Conservation (phyloP, 768 basidiomycete genomes). For the Lentinula edodes region DNA sequence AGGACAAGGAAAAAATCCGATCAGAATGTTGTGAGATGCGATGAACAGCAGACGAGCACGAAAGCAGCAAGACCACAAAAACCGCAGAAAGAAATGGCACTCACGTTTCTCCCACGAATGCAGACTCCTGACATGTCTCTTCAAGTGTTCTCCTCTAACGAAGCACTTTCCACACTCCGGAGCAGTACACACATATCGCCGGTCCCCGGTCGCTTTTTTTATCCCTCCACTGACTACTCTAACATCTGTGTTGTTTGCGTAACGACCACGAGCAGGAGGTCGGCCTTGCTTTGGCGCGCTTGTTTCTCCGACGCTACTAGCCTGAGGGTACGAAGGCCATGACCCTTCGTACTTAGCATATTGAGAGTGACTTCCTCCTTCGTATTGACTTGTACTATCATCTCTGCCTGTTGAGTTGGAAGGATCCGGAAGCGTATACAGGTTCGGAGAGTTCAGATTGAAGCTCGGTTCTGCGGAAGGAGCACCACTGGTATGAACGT, state of each 20-base stretch:
- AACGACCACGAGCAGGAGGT: not conserved
- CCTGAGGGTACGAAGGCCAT: not conserved
- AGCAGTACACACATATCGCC: slow-evolving; percentile 40
- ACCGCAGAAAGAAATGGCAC: no score
- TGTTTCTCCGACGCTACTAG: not conserved
- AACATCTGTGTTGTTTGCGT: not conserved
- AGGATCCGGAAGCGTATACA: not conserved
- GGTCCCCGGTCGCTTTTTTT: slow-evolving; percentile 14
- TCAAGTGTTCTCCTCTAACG: slow-evolving; percentile 50
- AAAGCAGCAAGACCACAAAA: no score
- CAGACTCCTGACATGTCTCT: slow-evolving; percentile 47
- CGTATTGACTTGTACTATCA: not conserved
- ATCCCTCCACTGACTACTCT: slow-evolving; percentile 6
- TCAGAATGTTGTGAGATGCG: not conserved
- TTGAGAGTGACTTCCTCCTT: not conserved
- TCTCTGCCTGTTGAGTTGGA: not conserved
- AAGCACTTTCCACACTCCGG: slow-evolving; percentile 50
- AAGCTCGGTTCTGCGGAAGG: not conserved
- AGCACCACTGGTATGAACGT: not conserved
- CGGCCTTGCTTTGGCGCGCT: not conserved
- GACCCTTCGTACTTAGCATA: not conserved
- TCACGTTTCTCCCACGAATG: slow-evolving; percentile 54
- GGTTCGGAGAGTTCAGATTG: not conserved
- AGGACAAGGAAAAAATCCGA: slow-evolving; percentile 16
- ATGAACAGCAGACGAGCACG: not conserved